Evolutionary conservation across 2,329 filamentous ascomycete genomes (phyloP), one percentile per base, ranked within the genome.

Genomic region (Pezicula carpinea): DNA sequence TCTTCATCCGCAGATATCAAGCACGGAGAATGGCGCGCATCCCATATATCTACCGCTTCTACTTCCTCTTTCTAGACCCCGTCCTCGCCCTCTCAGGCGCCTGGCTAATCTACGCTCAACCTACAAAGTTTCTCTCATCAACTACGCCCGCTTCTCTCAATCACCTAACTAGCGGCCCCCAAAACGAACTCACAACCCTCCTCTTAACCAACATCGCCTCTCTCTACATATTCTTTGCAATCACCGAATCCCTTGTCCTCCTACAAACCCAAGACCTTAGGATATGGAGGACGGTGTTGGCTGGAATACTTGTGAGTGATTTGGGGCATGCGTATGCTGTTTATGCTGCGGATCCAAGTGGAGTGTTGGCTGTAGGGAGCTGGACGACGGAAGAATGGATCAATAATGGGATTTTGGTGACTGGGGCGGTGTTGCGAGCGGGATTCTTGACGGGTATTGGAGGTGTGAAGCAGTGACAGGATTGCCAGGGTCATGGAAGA

Each of bases 401-500:
- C 26, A 67, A 68, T 14, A 57, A 69, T 48, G 49, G 54, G 19
- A 60, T 62, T 44, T 57, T 68, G 21, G 56, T 60, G 36, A 54
- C 57, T 31, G 64, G 66, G 2, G 53, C 62, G 34, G 38, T 54
- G 5, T 46, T 69, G 50, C 62, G 68, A 41, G n/a, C 60, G 14
- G 60, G 55, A 2, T 70, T 71, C 48, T 49, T 70, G 52, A 26
- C 62, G 38, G 65, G 61, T 2, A 44, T 66, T 39, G 68, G 65
- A 11, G 55, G 23, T 26, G 38, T 40, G 21, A 13, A 15, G 18
- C 19, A 40, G 38, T 40, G 18, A 40, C 15, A 18, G 19, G 34
- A 21, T 38, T 3, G 23, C 11, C 23, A 6, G 6, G 23, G 23
- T 26, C 23, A 26, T 26, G n/a, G n/a, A n/a, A n/a, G n/a, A n/a